Percentiles rank a stretch among this genome's conserved stretches.
Evolutionary conservation across 1,284 basidiomycete genomes (phyloP).

Genomic region (Peniophora sp.): DNA sequence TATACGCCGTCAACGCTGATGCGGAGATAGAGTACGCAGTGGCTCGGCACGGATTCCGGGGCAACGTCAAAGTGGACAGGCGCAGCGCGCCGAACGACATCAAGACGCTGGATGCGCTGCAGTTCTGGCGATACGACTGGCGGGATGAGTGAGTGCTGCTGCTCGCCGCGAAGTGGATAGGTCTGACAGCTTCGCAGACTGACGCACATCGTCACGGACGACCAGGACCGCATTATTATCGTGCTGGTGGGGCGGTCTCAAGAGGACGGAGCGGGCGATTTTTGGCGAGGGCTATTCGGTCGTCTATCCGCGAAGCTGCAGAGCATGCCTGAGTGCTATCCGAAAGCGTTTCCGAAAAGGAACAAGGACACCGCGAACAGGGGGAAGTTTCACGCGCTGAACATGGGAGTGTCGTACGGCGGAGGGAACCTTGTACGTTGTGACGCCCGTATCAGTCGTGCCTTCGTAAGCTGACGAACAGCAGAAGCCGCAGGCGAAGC

Average conservation of each 20-base stretch:
- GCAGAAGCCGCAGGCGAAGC: background rate
- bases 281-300: background rate
- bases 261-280: background rate
- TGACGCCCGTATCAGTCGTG: background rate
- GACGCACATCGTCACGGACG: background rate
- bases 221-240: background rate
- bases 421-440: slow-evolving; percentile 1
- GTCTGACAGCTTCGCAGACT: background rate
- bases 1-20: background rate
- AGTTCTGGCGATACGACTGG: background rate
- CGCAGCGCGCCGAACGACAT: background rate
- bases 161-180: too few species aligned
- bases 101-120: background rate
- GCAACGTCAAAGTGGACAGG: background rate
- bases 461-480: background rate
- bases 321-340: background rate
- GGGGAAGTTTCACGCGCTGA: background rate
- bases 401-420: slow-evolving; percentile 1
- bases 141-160: background rate
- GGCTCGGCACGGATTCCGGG: background rate
- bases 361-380: background rate
- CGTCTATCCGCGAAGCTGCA: background rate
- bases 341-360: background rate
- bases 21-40: background rate
- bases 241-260: background rate